A percentile compares a stretch with the other conserved stretches of the same genome.
These are phyloP conservation scores for Hordeum vulgare DNA, from an alignment of 176 grass and related monocot genomes.

Conservation along the genomic window DNA sequence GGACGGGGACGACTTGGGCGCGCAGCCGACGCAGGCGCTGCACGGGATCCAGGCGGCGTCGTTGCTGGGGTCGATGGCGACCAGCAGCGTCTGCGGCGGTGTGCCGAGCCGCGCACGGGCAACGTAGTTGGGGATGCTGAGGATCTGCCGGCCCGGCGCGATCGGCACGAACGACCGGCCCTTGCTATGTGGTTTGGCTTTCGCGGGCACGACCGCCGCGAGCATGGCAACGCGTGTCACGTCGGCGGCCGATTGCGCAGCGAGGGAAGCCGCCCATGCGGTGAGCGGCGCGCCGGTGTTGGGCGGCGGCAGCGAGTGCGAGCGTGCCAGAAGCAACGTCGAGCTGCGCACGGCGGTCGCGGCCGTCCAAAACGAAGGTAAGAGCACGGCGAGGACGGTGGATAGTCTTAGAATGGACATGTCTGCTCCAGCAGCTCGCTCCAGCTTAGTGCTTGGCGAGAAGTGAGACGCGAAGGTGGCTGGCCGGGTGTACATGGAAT, in stretches of 20 bases:
- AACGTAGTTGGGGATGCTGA: slow-evolving; percentile 70
- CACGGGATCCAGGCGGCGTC: slow-evolving; percentile 79
- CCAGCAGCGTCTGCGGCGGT: slow-evolving; percentile 51
- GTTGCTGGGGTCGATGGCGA: slow-evolving; percentile 82
- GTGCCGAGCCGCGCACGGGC: slow-evolving; percentile 57
- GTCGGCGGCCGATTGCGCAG: slow-evolving; percentile 42
- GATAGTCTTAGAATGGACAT: neutral
- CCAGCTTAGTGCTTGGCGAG: neutral
- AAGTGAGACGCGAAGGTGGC: neutral
- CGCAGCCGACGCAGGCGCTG: slow-evolving; percentile 48
- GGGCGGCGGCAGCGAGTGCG: slow-evolving; percentile 17
- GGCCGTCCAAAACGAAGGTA: neutral
- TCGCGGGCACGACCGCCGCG: neutral
- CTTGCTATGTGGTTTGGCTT: neutral
- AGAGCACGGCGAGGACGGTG: neutral
- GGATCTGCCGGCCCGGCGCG: slow-evolving; percentile 55
- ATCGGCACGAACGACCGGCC: slow-evolving; percentile 40
- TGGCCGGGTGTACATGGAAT: neutral
- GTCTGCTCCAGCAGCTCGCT: neutral
- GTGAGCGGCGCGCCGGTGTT: neutral
- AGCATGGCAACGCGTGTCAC: slow-evolving; percentile 35
- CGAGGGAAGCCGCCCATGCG: slow-evolving; percentile 46
- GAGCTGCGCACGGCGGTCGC: slow-evolving; percentile 25
- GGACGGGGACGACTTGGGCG: slow-evolving; percentile 2
- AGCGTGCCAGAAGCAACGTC: slow-evolving; percentile 45